Evolutionary conservation across 2,329 filamentous ascomycete genomes (phyloP).

Genomic region (Fusarium sp.): DNA sequence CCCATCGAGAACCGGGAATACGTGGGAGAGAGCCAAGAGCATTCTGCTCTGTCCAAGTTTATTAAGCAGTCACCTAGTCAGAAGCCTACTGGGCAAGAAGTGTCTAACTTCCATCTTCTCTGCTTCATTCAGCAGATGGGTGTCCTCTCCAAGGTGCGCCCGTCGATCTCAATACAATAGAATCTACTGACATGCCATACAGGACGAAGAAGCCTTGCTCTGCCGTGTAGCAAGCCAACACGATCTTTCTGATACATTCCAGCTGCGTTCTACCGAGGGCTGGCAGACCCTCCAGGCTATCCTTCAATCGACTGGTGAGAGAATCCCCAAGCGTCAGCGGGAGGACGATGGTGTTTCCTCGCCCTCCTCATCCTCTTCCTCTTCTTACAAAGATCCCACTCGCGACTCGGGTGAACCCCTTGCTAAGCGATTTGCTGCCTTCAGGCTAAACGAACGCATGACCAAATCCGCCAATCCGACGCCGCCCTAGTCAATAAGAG

Average conservation of each 20-base stretch:
- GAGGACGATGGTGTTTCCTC: constrained; percentile 52
- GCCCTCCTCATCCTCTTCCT: constrained; percentile 46
- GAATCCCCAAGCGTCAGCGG: constrained; percentile 78
- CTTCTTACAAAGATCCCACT: constrained; percentile 46
- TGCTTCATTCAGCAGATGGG: constrained; percentile 84
- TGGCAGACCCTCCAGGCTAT: constrained; percentile 96
- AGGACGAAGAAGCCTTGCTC: constrained; percentile 91
- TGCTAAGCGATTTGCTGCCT: constrained; percentile 75
- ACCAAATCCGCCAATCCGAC: constrained; percentile 40
- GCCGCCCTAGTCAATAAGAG: constrained; percentile 40
- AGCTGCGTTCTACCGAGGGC: constrained; percentile 86
- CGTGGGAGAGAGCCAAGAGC: constrained; percentile 87
- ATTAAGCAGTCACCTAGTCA: constrained; percentile 72
- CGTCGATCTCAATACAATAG: not conserved
- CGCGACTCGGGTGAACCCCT: constrained; percentile 63
- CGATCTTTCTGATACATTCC: constrained; percentile 82
- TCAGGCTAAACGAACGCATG: constrained; percentile 67
- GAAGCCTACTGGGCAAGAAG: constrained; percentile 70
- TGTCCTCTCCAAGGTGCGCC: constrained; percentile 83
- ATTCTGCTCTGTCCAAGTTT: constrained; percentile 73
- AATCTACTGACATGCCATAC: constrained; percentile 18
- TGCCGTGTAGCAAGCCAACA: constrained; percentile 86
- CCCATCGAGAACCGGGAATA: constrained; percentile 92
- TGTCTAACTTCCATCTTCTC: constrained; percentile 96
- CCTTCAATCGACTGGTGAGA: constrained; percentile 97